phyloP scores from a whole-genome alignment of 495 filamentous ascomycete species.

The Talaromyces thailandensis region DNA sequence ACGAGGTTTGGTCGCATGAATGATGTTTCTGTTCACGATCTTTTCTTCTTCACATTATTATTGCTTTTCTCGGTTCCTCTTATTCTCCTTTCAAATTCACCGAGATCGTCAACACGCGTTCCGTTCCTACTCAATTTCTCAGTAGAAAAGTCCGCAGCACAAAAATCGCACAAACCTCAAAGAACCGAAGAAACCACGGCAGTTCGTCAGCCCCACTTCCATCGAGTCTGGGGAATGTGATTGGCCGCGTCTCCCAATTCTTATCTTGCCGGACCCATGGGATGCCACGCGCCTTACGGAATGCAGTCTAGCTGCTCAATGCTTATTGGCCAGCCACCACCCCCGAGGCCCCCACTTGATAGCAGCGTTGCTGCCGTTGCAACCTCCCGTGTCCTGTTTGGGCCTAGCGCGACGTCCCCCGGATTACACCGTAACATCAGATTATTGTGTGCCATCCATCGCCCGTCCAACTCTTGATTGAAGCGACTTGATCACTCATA shows the following conservation, averaged over 20 bases:
- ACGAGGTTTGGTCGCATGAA: neutral
- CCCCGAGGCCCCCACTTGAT: neutral
- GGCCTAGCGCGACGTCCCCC: neutral
- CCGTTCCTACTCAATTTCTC: too few relatives aligned
- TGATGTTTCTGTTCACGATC: neutral
- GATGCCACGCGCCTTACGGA: neutral
- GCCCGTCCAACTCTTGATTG: too few relatives aligned
- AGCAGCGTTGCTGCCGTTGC: conserved; percentile 5
- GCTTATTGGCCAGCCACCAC: neutral
- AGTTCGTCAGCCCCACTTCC: neutral
- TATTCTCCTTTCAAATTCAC: neutral
- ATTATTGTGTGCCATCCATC: neutral
- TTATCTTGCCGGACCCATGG: neutral
- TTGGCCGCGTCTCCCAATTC: neutral
- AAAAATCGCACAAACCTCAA: neutral
- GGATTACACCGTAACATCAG: conserved; percentile 1
- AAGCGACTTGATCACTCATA: neutral
- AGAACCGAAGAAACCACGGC: neutral
- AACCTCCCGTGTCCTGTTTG: neutral
- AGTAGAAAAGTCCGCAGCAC: too few relatives aligned
- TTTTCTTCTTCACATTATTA: neutral
- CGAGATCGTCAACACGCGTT: neutral
- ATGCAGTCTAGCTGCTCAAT: neutral
- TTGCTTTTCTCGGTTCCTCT: too few relatives aligned
- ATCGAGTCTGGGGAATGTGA: neutral